Evolutionary conservation across 2,329 filamentous ascomycete species (phyloP).

Genomic region (Talaromyces sp.): DNA sequence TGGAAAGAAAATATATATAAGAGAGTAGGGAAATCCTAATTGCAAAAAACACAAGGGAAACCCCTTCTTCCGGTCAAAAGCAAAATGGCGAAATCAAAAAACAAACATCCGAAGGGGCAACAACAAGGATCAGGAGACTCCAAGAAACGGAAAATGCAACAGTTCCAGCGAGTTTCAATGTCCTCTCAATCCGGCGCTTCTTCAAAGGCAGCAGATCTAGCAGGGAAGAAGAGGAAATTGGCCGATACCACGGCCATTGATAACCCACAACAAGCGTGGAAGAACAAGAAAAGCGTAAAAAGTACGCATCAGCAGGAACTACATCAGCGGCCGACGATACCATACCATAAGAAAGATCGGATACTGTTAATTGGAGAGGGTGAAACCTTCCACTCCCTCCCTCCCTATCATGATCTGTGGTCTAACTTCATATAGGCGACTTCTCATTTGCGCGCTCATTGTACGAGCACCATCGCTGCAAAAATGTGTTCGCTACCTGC

Average conservation of each 20-base stretch:
- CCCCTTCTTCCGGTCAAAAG: neutral
- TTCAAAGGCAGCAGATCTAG: neutral
- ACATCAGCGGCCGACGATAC: slow-evolving; percentile 32
- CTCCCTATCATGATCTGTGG: neutral
- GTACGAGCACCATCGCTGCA: slow-evolving; percentile 40
- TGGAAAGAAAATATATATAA: too few relatives aligned
- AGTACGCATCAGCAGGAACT: slow-evolving; percentile 16
- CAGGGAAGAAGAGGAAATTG: slow-evolving; percentile 12
- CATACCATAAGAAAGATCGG: slow-evolving; percentile 41
- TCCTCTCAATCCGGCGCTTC: neutral
- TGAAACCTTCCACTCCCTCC: slow-evolving; percentile 16
- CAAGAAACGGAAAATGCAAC: slow-evolving; percentile 18
- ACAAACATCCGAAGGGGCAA: slow-evolving; percentile 17
- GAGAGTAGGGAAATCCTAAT: too few relatives aligned
- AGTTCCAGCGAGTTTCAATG: slow-evolving; percentile 14
- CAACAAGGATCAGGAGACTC: slow-evolving; percentile 21
- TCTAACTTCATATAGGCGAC: slow-evolving; percentile 34
- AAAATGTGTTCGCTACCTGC: slow-evolving; percentile 41
- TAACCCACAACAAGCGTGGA: neutral
- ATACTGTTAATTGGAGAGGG: slow-evolving; percentile 46
- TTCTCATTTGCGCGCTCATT: slow-evolving; percentile 49
- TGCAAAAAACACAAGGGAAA: neutral
- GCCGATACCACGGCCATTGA: neutral
- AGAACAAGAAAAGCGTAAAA: slow-evolving; percentile 2
- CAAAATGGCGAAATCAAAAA: slow-evolving; percentile 17